Base-by-base conservation (phyloP, 2,329 filamentous ascomycete species). In the Penicillium griseofulvum region DNA sequence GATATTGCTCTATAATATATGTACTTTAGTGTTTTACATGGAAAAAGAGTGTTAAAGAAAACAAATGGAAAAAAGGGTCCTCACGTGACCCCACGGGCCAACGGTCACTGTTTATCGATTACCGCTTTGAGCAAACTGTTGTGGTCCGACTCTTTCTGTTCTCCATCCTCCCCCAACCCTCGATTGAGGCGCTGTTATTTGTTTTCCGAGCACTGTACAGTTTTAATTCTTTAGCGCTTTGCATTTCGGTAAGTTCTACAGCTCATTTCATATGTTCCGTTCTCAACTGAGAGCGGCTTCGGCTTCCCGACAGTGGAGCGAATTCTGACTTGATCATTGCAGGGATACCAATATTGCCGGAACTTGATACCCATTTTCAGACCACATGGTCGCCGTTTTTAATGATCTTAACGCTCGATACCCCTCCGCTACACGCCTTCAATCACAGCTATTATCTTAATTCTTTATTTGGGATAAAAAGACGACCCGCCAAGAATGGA, bases 31-130 rank as follows among this genome's bases (percentile, higher is more conserved):
- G 4, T 4, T 4, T 22, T 22, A 22, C 22, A 22, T 22, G 22
- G 4, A 22, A 22, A 22, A 22, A n/a, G n/a, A n/a, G n/a, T n/a
- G n/a, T n/a, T n/a, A n/a, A n/a, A n/a, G n/a, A n/a, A n/a, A n/a
- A n/a, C n/a, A n/a, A n/a, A n/a, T n/a, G 22, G 22, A 22, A 10
- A 22, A 22, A 22, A 22, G 3, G 29, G 29, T 2, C 10, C 12
- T 31, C 29, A 31, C 29, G 29, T 31, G 29, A 31, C 29, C 49
- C 43, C 64, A 49, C 37, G 44, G 44, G 51, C 51, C 51, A 49
- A 54, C 61, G 65, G 55, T 61, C 63, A 65, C 60, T 73, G 72
- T 74, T 75, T 74, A 74, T 71, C 65, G 66, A 70, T 74, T 74
- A 62, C 72, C 68, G 42, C 28, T 65, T 72, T 41, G 57, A 67